Base-by-base conservation (phyloP, 2,329 filamentous ascomycete species). In the Sporothrix pallida region DNA sequence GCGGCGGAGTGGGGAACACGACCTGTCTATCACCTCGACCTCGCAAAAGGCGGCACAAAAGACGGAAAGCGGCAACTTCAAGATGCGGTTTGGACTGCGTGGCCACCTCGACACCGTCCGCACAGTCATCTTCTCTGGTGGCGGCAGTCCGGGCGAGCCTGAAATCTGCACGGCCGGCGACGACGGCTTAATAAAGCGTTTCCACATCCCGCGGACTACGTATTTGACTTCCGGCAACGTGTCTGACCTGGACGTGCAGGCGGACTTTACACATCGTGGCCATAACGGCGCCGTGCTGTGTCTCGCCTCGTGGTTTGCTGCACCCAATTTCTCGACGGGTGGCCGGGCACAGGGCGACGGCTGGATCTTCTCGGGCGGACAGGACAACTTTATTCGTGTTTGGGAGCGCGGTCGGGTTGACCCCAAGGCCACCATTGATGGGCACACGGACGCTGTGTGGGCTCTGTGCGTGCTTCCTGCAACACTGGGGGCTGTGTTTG, bases 311-410 rank as follows among this genome's bases (percentile, higher is more conserved):
- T 98, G 94, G 87, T 94, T 94, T 1, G 91, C 94, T 1, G 91
- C 93, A 1, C 93, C 93, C 37, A 96, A 93, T 79, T 97, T 98
- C 80, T 92, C 93, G 8, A 97, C 94, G 20, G 93, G 95, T 50
- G 94, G 95, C 7, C 90, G 95, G 76, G 93, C 93, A 8, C 90
- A 92, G 78, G 95, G 95, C 46, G 96, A 98, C 78, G 96, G 96
- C 42, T 99, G 96, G 96, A 95, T 99, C 77, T 99, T 99, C 82
- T 98, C 95, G 5, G 96, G 96, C 75, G 96, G 96, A 3, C 94
- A 98, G 81, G 96, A 99, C 82, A 90, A 93, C 20, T 97, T 94
- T 7, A 91, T 99, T 52, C 90, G 95, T 44, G 94, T 99, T 0
- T 99, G 96, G 96, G 95, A 99, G 82, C 90, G 95, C 70, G 95